Base-by-base conservation (phyloP, 2,329 filamentous ascomycete genomes). In the Aspergillus sp. region DNA sequence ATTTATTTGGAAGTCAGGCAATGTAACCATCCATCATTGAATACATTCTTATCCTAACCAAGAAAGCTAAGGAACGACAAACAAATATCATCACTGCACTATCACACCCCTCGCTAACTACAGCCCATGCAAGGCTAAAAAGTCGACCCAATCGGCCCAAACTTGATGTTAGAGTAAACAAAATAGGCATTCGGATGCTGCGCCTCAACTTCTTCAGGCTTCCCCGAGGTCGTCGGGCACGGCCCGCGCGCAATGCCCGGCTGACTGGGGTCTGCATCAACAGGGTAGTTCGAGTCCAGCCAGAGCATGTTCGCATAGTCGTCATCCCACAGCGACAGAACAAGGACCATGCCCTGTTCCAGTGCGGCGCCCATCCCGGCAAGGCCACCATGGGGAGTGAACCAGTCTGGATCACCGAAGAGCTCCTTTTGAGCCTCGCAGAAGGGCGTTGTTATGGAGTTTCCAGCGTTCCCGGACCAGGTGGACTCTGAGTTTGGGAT, bases 251-350 rank as follows among this genome's bases (percentile, higher is more conserved):
- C 74, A 57, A 77, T 73, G 63, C 85, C 85, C 31, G 77, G 77
- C 2, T 59, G 62, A 52, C 76, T 78, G 31, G 75, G 66, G 60
- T 75, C 69, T 37, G 65, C 72, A 56, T 70, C 67, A 59, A 78
- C 77, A 49, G 87, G 87, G 78, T 83, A 88, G 70, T 77, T 82
- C 60, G 83, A 84, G 78, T 91, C 88, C 66, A 91, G 83, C 89
- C 89, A 91, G 67, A 88, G 82, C 87, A 91, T 90, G 76, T 87
- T 82, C 68, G 83, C 76, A 59, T 82, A 74, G 74, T 89, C 83
- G 75, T 90, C 87, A 68, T 89, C 84, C 85, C 85, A 87, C 57
- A 76, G 61, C 54, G 68, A 73, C 79, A 89, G 80, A 64, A 87
- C 85, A 14, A 89, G 79, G 39, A 87, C 86, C 83, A 88, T 86